Base-by-base conservation (phyloP, 129 eudicot genomes). In the Flaveria trinervia region DNA sequence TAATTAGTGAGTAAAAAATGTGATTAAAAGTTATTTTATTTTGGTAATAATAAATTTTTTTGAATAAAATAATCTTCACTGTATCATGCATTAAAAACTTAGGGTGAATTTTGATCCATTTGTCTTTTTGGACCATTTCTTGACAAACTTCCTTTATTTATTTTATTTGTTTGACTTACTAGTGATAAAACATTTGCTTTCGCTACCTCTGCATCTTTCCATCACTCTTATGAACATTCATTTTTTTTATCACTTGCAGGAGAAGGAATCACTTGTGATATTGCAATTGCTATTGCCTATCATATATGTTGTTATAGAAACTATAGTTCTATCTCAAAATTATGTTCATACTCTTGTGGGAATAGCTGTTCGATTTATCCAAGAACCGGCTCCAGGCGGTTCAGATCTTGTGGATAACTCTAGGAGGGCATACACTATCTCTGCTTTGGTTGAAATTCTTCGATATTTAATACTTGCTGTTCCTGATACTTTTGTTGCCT, bases 401-500 rank as follows among this genome's bases (percentile, higher is more conserved):
- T 91, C 99, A 71, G 99, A 91, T 78, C 92, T 87, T 17, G 94
- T 89, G 55, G 90, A 95, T 39, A 89, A 89, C 76, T 89, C 99
- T 13, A 76, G 89, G 50, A 83, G 97, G 83, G 94, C 92, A 7
- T 95, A 95, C 79, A 91, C 96, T 12, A 83, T 72, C 55, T 76
- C 99, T 77, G 96, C 96, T 66, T 83, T 95, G 44, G 87, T 83
- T 46, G 99, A 95, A 81, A 86, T 95, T 89, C 94, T 95, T 77
- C 96, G 93, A 22, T 95, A 91, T 84, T 76, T 95, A 50, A 81
- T 95, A 73, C 88, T 89, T 17, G 84, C 89, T 25, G 99, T 91
- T 15, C 99, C 99, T 2, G 99, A 95, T 83, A 89, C 99, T 75
- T 95, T 95, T 81, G 96, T 95, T 49, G 85, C 94, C 50, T 68